A percentile compares a stretch with the other conserved stretches of the same genome.
phyloP scores from a whole-genome alignment of 2,329 filamentous ascomycete species.

The Ascochyta fabae region DNA sequence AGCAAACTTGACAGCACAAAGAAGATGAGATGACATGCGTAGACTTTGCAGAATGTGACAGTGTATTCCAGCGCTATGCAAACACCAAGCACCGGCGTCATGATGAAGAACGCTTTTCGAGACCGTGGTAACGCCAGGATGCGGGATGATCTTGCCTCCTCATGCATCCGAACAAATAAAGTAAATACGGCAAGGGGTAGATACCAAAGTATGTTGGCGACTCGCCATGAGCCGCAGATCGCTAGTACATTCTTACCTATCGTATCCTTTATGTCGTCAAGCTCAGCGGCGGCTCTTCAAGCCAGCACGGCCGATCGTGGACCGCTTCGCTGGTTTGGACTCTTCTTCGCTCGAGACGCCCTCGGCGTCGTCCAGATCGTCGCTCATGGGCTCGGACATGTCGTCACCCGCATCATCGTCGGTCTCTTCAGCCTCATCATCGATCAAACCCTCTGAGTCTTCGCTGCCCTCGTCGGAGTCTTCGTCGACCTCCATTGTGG shows the following conservation, averaged over 20 bases:
- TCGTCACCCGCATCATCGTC: slow-evolving; percentile 56
- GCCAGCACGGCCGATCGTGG: slow-evolving; percentile 42
- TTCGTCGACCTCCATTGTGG: slow-evolving; percentile 56
- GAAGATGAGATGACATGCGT: background rate
- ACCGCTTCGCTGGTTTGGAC: slow-evolving; percentile 41
- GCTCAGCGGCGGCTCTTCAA: slow-evolving; percentile 38
- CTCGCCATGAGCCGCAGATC: slow-evolving; percentile 4
- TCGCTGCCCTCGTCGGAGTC: slow-evolving; percentile 63
- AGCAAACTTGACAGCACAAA: slow-evolving; percentile 4
- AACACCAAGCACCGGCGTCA: slow-evolving; percentile 16
- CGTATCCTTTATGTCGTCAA: slow-evolving; percentile 5
- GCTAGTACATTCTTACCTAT: slow-evolving; percentile 15
- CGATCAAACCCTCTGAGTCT: slow-evolving; percentile 58
- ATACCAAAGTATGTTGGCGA: slow-evolving; percentile 8
- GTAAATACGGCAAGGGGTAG: slow-evolving; percentile 3
- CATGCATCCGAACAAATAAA: slow-evolving; percentile 9
- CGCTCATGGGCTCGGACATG: slow-evolving; percentile 54
- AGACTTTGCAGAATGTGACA: slow-evolving; percentile 9
- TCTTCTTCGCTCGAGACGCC: slow-evolving; percentile 55
- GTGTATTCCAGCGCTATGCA: slow-evolving; percentile 20
- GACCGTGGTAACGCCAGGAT: slow-evolving; percentile 13
- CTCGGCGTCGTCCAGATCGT: slow-evolving; percentile 53
- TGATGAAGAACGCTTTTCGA: slow-evolving; percentile 16
- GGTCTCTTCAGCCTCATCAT: slow-evolving; percentile 60
- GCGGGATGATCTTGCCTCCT: slow-evolving; percentile 6